These are phyloP conservation scores for Phytophthora foliorum DNA, from an alignment of 352 stramenopile genomes.

Conservation along the genomic window DNA sequence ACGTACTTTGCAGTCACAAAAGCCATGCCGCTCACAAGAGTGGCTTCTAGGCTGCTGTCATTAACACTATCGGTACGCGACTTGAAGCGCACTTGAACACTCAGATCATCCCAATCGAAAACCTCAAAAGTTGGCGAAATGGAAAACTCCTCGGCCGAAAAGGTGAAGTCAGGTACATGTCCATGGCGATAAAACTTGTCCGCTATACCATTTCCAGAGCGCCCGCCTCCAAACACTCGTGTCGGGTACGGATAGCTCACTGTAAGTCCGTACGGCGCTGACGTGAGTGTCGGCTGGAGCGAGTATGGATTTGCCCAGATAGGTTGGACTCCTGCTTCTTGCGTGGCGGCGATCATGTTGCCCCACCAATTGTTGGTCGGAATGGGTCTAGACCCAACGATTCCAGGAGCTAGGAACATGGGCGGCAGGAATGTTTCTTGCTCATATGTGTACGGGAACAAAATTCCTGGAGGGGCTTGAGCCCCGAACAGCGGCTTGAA, in stretches of 20 bases:
- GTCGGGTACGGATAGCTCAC: slow-evolving; percentile 52
- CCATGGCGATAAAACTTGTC: slow-evolving; percentile 50
- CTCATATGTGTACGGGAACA: slow-evolving; percentile 38
- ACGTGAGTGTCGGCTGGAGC: slow-evolving; percentile 32
- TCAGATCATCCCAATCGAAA: too few species aligned
- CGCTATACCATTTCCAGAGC: slow-evolving; percentile 37
- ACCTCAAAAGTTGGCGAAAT: slow-evolving; percentile 21
- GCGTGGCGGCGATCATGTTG: too few species aligned
- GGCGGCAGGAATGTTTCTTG: slow-evolving; percentile 44
- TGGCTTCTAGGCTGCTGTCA: too few species aligned
- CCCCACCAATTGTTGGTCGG: slow-evolving; percentile 73
- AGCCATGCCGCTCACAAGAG: too few species aligned
- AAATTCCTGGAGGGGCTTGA: too few species aligned
- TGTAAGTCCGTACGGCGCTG: slow-evolving; percentile 42
- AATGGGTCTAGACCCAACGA: slow-evolving; percentile 45
- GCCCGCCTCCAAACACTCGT: slow-evolving; percentile 40
- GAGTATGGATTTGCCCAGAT: slow-evolving; percentile 68
- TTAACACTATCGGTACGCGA: too few species aligned
- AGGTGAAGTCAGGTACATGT: slow-evolving; percentile 42
- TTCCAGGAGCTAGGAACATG: slow-evolving; percentile 40
- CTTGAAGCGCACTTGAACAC: too few species aligned
- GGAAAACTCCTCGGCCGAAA: slow-evolving; percentile 52
- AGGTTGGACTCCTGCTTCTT: too few species aligned
- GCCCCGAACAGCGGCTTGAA: slow-evolving; percentile 42
- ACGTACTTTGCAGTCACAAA: too few species aligned